phyloP scores from a whole-genome alignment of 2,329 filamentous ascomycete genomes.

The Sporothrix luriei region DNA sequence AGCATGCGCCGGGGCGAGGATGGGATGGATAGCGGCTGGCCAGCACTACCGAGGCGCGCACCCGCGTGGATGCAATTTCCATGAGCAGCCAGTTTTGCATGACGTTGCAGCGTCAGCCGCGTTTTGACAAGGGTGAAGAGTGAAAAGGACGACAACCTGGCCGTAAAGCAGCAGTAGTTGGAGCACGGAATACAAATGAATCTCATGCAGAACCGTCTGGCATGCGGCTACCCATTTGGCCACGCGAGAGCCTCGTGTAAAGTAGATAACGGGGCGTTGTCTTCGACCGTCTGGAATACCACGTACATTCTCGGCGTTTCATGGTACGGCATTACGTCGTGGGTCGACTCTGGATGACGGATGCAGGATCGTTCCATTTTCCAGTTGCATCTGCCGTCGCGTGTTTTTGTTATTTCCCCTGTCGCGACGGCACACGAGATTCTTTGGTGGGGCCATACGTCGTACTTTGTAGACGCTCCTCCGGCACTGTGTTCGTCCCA shows the following conservation, averaged over 20 bases:
- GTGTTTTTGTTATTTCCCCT: neutral
- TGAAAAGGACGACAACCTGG: neutral
- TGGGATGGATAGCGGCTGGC: neutral
- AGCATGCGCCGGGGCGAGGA: neutral
- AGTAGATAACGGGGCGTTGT: neutral
- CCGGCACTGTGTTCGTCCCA: conserved; percentile 14
- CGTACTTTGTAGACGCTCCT: neutral
- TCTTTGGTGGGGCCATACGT: conserved; percentile 23
- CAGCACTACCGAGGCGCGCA: conserved; percentile 20
- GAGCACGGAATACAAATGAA: neutral
- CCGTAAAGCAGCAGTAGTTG: neutral
- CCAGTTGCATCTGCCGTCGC: neutral
- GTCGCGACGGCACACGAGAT: conserved; percentile 12
- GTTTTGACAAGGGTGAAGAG: conserved; percentile 15
- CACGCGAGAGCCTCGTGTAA: conserved; percentile 23
- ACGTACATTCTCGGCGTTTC: too few species aligned
- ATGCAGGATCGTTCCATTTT: neutral
- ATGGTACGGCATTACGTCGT: too few species aligned
- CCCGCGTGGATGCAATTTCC: conserved; percentile 23
- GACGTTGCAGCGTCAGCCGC: conserved; percentile 29
- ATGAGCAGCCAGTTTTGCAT: conserved; percentile 10
- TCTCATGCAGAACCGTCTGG: neutral
- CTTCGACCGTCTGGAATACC: too few species aligned
- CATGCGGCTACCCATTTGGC: conserved; percentile 17
- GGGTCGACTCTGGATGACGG: neutral